A percentile compares a stretch with the other conserved stretches of the same genome.
Evolutionary conservation across 1,139 yeast species (phyloP).

Genomic region (Tardiomyces blankii): DNA sequence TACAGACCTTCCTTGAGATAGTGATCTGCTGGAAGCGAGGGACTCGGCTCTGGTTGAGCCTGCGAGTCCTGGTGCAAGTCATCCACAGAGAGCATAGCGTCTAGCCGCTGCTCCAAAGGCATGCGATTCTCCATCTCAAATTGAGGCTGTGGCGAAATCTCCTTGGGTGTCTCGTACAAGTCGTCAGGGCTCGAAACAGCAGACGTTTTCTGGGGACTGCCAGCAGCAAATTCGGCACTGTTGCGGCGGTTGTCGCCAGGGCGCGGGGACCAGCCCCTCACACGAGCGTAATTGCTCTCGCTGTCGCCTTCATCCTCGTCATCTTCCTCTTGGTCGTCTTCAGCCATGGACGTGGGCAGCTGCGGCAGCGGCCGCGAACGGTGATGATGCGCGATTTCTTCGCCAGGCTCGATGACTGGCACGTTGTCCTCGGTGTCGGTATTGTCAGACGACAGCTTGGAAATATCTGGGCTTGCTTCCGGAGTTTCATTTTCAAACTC

Average conservation of each 20-base stretch:
- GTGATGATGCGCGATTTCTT: background rate
- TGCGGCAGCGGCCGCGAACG: background rate
- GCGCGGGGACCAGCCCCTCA: slow-evolving; percentile 19
- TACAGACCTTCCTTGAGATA: background rate
- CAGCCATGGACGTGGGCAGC: slow-evolving; percentile 6
- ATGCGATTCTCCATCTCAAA: slow-evolving; percentile 18
- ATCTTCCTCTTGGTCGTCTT: slow-evolving; percentile 14
- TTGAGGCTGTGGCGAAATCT: slow-evolving; percentile 10
- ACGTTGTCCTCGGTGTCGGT: slow-evolving; percentile 4
- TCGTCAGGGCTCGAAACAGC: background rate
- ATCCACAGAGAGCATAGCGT: slow-evolving; percentile 13
- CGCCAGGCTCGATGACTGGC: slow-evolving; percentile 4
- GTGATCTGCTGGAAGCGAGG: background rate
- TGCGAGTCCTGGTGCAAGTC: background rate
- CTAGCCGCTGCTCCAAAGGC: slow-evolving; percentile 9
- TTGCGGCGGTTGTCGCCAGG: slow-evolving; percentile 8
- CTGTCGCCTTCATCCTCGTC: slow-evolving; percentile 11
- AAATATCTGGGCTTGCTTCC: slow-evolving; percentile 24
- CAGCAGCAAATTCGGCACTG: background rate
- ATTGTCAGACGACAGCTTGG: background rate
- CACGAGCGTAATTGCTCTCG: slow-evolving; percentile 8
- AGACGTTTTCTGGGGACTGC: background rate
- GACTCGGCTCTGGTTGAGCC: background rate
- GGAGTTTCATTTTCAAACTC: slow-evolving; percentile 33
- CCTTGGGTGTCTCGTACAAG: background rate